These are phyloP conservation scores for Macrotyloma uniflorum DNA, from an alignment of 306 rosid genomes.

Conservation along the genomic window DNA sequence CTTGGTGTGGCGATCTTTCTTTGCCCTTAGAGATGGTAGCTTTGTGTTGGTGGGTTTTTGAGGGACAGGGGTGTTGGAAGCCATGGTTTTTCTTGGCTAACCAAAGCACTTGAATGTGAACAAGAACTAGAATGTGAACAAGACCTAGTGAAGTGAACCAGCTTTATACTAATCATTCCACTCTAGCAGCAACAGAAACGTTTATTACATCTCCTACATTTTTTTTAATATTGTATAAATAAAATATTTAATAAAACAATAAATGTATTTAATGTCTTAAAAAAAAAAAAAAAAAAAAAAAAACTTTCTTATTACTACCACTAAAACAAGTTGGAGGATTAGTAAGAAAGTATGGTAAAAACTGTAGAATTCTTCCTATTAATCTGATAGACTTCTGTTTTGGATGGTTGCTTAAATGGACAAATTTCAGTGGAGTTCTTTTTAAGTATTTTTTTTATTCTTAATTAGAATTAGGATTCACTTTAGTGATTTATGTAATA, in stretches of 20 bases:
- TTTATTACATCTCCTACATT: neutral
- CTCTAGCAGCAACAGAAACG: neutral
- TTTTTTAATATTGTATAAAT: no score
- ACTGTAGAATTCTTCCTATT: neutral
- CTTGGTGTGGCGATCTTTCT: neutral
- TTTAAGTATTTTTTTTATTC: neutral
- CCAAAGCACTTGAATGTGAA: neutral
- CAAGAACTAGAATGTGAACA: no score
- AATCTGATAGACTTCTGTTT: neutral
- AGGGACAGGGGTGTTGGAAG: neutral
- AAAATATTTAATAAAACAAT: neutral
- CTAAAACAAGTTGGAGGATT: neutral
- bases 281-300: no score
- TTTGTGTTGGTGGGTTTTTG: neutral
- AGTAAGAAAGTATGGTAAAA: neutral
- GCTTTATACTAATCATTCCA: neutral
- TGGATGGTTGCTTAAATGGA: neutral
- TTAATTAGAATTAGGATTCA: neutral
- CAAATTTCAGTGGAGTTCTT: neutral
- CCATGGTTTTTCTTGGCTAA: slow-evolving; percentile 1
- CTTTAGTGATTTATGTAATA: neutral
- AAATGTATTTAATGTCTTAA: neutral
- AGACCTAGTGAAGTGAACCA: neutral
- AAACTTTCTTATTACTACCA: neutral
- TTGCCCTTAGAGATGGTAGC: neutral